Evolutionary conservation across 176 grass and related monocot genomes (phyloP), one percentile per base, ranked within the genome.

Genomic region (Areca catechu): DNA sequence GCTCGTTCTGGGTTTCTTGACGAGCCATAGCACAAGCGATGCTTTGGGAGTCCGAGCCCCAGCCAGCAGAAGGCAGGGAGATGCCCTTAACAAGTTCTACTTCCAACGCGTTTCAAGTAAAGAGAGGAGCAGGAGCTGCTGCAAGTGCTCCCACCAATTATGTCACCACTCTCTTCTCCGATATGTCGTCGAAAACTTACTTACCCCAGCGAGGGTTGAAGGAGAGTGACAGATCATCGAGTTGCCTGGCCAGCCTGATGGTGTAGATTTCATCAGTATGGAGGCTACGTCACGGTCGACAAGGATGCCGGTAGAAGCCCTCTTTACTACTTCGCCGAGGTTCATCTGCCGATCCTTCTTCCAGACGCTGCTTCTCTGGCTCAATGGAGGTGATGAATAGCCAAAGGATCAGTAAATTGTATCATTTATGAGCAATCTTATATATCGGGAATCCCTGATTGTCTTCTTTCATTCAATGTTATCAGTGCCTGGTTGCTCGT

Each of bases 291-390:
- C 56, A 96, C 92, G 7, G 92, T 96, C 50, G 71, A 96, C 58
- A 65, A 61, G 0, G 5, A 50, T 2, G 71, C 30, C 7, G 86
- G 83, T 5, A 69, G 92, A 59, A 86, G 83, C 5, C 81, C 90
- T 9, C 91, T 90, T 73, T 97, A 97, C 64, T 97, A 97, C 65
- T 77, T 97, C 50, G 83, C 69, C 15, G 92, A 97, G 72, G 83
- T 73, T 37, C 4, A 0, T n/a, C 15, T 63, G 20, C 4, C 0
- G 52, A 22, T 3, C 16, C 72, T 25, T 17, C 65, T 50, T 68
- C 82, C 49, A 80, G 56, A 67, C 83, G 1, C 82, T 96, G 12
- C 60, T 96, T 3, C 91, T 96, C 0, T 96, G 86, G 91, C 91
- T 96, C 34, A 90, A 90, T 65, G 91, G 91, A 51, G 87, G 83